These are phyloP conservation scores for Diaporthe australafricana DNA, from an alignment of 2,329 filamentous ascomycete species.

Conservation along the genomic window DNA sequence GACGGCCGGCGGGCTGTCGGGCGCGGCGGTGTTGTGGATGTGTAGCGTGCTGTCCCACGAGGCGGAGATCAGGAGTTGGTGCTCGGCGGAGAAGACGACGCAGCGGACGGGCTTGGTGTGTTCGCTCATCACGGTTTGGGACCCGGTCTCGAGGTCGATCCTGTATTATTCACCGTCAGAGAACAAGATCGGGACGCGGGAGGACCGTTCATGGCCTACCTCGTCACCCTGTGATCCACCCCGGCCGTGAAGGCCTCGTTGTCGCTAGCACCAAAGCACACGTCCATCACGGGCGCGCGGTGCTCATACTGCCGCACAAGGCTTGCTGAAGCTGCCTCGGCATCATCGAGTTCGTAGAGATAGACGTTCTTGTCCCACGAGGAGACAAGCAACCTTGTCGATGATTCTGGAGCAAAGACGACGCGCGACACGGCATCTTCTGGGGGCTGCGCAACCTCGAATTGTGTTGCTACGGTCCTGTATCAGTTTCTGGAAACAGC, in stretches of 20 bases:
- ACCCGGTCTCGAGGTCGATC: conserved; percentile 77
- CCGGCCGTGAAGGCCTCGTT: conserved; percentile 88
- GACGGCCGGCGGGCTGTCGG: conserved; percentile 66
- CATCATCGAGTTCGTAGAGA: conserved; percentile 80
- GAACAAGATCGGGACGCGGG: not conserved
- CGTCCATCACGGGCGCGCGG: conserved; percentile 87
- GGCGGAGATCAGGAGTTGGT: conserved; percentile 85
- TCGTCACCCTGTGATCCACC: conserved; percentile 87
- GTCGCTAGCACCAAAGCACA: conserved; percentile 88
- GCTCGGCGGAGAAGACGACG: conserved; percentile 82
- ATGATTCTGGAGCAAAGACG: conserved; percentile 83
- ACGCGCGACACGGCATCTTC: conserved; percentile 89
- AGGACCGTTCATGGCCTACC: conserved; percentile 56
- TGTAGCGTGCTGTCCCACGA: conserved; percentile 96
- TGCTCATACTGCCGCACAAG: conserved; percentile 82
- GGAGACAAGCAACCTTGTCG: conserved; percentile 83
- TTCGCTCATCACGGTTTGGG: conserved; percentile 80
- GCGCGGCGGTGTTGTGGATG: conserved; percentile 75
- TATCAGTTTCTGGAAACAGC: conserved; percentile 37
- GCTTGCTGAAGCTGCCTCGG: conserved; percentile 68
- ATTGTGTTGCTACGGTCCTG: conserved; percentile 71
- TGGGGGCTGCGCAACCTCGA: conserved; percentile 84
- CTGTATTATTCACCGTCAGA: conserved; percentile 43
- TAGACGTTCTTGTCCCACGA: conserved; percentile 96
- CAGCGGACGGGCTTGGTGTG: conserved; percentile 85